These are phyloP conservation scores for Kwoniella shivajii DNA, from an alignment of 1,284 basidiomycete species.

Conservation along the genomic window DNA sequence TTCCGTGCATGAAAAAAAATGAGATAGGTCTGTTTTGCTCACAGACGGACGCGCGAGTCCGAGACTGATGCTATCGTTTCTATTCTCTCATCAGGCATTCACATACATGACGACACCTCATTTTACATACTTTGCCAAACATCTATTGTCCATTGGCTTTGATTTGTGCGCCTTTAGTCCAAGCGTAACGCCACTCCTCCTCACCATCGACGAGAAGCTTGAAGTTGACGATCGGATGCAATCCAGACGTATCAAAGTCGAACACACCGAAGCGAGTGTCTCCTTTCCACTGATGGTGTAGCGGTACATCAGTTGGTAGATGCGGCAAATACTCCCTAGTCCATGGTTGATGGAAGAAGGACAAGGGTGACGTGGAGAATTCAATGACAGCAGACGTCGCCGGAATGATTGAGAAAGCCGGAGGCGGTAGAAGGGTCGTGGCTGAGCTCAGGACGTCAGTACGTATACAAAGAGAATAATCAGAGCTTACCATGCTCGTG, in stretches of 20 bases:
- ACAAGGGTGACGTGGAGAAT: slow-evolving; percentile 19
- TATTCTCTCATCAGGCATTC: no score
- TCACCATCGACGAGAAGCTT: slow-evolving; percentile 15
- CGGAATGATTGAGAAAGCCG: not conserved
- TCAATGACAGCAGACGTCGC: slow-evolving; percentile 13
- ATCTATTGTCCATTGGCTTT: not conserved
- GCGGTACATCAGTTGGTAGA: slow-evolving; percentile 13
- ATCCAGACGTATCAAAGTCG: slow-evolving; percentile 14
- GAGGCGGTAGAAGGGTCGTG: slow-evolving; percentile 14
- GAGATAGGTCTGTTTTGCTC: no score
- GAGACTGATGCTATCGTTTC: no score
- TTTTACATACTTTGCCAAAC: no score
- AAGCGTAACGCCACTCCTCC: slow-evolving; percentile 11
- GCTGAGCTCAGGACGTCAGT: not conserved
- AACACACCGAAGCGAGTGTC: slow-evolving; percentile 17
- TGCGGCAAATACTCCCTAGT: slow-evolving; percentile 12
- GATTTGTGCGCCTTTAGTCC: slow-evolving; percentile 2
- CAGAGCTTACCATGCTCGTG: slow-evolving; percentile 18
- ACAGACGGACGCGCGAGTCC: no score
- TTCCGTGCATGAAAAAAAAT: no score
- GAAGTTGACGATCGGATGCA: not conserved
- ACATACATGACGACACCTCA: no score
- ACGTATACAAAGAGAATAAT: not conserved
- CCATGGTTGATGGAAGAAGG: slow-evolving; percentile 19
- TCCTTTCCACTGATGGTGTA: slow-evolving; percentile 15